Evolutionary conservation across 306 rosid genomes (phyloP), one percentile per base, ranked within the genome.

Genomic region (Vicia sativa): DNA sequence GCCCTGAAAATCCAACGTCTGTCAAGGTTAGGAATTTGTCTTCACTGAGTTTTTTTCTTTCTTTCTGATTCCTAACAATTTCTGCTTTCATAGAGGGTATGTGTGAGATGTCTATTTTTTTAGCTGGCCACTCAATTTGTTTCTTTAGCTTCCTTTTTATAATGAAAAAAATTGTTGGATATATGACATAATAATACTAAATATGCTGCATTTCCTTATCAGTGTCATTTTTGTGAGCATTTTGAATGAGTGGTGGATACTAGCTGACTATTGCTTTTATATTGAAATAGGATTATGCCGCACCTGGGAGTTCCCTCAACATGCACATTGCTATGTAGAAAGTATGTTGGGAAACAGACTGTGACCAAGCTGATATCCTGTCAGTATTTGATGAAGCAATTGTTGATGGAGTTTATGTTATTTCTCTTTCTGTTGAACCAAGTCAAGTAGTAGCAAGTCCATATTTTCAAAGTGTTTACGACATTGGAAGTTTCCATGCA

Each of bases 201-300:
- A 52, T 18, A 67, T 65, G 49, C 56, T 53, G 41, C 64, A 18
- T 71, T 37, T 43, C 59, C 39, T 46, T 50, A 42, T 53, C 14
- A 23, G 23, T 46, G 43, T 60, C 48, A 52, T 53, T 42, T 67
- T 53, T 60, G 9, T 48, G 18, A 5, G 35, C 67, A 53, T 65
- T 66, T 68, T 81, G 74, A 66, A 23, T 13, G 44, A 58, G 41
- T 42, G 29, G 14, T 66, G 37, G 49, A 6, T 49, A 56, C 25
- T 65, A 4, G 61, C 79, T 79, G 76, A 80, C 11, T 31, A 21
- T 48, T 16, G 43, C 58, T 62, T 77, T 81, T 73, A 34, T 70
- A 28, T 81, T 75, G 45, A 73, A 26, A 77, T 85, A 93, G 98
- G 85, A 90, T 70, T 90, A 96, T 72, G 89, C 93, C 34, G n/a